Conservation (phyloP, 2,329 filamentous ascomycete species). For the Teratosphaeriaceae sp. region DNA sequence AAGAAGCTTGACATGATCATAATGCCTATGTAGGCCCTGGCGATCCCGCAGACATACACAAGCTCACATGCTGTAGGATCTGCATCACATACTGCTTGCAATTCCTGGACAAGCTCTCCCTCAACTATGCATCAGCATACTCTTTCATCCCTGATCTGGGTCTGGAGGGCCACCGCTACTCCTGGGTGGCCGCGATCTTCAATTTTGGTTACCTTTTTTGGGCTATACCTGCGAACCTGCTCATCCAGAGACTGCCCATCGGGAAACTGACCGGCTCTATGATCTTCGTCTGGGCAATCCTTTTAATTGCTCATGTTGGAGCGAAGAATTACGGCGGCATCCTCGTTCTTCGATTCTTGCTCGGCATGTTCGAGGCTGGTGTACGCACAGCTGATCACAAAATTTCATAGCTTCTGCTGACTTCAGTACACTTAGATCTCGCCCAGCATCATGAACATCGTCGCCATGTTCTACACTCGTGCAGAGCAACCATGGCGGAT, state of each 20-base stretch:
- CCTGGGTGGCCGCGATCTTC: slow-evolving; percentile 33
- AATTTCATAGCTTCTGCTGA: too few species aligned
- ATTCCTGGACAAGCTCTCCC: slow-evolving; percentile 17
- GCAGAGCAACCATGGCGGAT: slow-evolving; percentile 26
- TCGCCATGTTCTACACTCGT: slow-evolving; percentile 13
- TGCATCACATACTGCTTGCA: slow-evolving; percentile 38
- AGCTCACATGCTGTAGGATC: slow-evolving; percentile 28
- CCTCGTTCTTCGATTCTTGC: slow-evolving; percentile 42
- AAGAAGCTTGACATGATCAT: slow-evolving; percentile 42
- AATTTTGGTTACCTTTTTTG: slow-evolving; percentile 41
- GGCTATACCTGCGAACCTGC: slow-evolving; percentile 33
- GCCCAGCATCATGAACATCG: slow-evolving; percentile 19
- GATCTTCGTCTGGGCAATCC: slow-evolving; percentile 37
- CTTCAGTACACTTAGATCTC: too few species aligned
- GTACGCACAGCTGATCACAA: too few species aligned
- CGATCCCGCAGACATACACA: too few species aligned
- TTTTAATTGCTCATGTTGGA: slow-evolving; percentile 34
- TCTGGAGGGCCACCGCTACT: slow-evolving; percentile 10
- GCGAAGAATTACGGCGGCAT: slow-evolving; percentile 36
- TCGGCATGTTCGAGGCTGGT: slow-evolving; percentile 43
- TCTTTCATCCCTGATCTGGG: slow-evolving; percentile 7
- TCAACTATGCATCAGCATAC: slow-evolving; percentile 12
- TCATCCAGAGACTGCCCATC: slow-evolving; percentile 28
- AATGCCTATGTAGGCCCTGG: slow-evolving; percentile 34
- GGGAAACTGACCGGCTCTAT: slow-evolving; percentile 29